Base-by-base conservation (phyloP, 768 basidiomycete species). In the Termitomyces sp. region DNA sequence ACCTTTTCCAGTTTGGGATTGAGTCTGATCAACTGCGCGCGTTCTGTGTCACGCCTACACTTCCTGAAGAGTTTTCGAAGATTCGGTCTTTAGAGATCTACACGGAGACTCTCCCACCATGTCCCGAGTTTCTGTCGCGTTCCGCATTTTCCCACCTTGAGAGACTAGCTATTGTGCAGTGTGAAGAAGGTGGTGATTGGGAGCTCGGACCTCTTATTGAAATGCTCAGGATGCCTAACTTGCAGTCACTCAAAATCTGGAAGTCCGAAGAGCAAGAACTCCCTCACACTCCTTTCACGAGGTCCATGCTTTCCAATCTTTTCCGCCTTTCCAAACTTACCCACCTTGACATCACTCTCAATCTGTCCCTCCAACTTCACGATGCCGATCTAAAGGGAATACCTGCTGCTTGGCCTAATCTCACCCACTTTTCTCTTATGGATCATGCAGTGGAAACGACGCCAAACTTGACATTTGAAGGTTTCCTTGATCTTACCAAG, bases 381-480 rank as follows among this genome's bases (percentile, higher is more conserved):
- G 53, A 54, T 20, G 23, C 36, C 7, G 53, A 42, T 39, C 5
- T 53, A 9, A 46, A 53, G 23, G 42, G 20, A 38, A 54, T 54
- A 3, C 22, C 45, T 13, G 25, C 11, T 9, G 53, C 53, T 12
- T 54, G 39, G 53, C 46, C 53, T 3, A 13, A 23, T 18, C 27
- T 43, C 15, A 10, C 5, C 3, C 5, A 31, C 11, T 41, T 43
- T 43, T n/a, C 11, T 22, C 51, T 52, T 18, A 11, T 3, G 31
- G 40, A 52, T 25, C 20, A 44, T 32, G 35, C 40, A 1, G 33
- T 33, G 16, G 40, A 23, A 32, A 18, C 18, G 5, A 33, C 9
- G 16, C 41, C 41, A 0, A 32, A 10, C 5, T 33, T 33, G 13
- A 35, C 41, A 16, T 33, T 43, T 15, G 6, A 13, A 9, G 32